Evolutionary conservation across 1,284 basidiomycete genomes (phyloP), one percentile per base, ranked within the genome.

Genomic region (Melanopsichium pennsylvanicum): DNA sequence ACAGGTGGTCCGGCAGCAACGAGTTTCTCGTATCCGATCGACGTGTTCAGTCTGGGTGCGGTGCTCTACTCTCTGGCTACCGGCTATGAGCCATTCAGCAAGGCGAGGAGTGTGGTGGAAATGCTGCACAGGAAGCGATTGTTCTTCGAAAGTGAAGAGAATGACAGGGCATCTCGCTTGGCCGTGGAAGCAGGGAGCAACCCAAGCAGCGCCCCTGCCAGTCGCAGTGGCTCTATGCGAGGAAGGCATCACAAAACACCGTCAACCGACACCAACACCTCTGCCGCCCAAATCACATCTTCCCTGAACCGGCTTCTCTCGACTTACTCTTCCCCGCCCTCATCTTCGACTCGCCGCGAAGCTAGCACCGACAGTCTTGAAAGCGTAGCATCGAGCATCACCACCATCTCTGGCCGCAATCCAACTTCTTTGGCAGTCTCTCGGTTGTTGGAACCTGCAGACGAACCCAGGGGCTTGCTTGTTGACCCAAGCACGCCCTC

Each of bases 121-220:
- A 75, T 80, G 60, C 60, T 79, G 15, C 70, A 78, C 26, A 67
- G 78, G 31, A 79, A 80, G 37, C 52, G 59, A 5, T 45, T 56
- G 25, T 80, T 80, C 27, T 80, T 79, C 36, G 57, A 72, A 13
- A 69, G 56, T n/a, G 78, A 80, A 36, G 78, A 80, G 40, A 59
- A 73, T 33, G 77, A 77, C 32, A 72, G 78, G 21, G 58, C 73
- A 12, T 55, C 64, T 1, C 51, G 73, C 9, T 23, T 74, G 19
- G 60, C 60, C 4, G 70, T 74, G 5, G 64, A 68, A 37, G 64
- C 58, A 10, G 72, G 72, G 4, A 67, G 62, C 38, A 61, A 52
- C 5, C 56, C 55, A 6, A 59, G 51, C 23, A 67, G 70, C n/a
- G 34, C 43, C 10, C 19, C 45, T 19, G 58, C 70, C 11, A 71